Percentiles rank a stretch among this genome's conserved stretches.
phyloP scores from a whole-genome alignment of 106 monocot genomes.

The Dendrobium huoshanense region DNA sequence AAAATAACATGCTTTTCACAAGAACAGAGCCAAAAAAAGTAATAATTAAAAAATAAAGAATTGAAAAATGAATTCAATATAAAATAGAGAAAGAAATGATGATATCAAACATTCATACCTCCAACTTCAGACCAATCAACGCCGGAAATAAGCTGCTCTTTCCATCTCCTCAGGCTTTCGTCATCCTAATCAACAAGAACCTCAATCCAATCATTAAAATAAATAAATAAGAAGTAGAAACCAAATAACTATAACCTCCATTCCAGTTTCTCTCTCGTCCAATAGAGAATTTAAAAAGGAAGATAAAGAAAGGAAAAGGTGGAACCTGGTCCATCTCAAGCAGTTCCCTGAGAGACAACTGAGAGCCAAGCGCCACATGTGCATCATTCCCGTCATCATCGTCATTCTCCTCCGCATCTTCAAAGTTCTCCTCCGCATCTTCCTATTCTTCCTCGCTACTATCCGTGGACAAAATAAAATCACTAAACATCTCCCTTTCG shows the following conservation, averaged over 20 bases:
- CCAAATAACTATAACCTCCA: neutral
- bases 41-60: neutral
- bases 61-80: neutral
- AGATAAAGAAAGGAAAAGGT: too few species aligned
- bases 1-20: neutral
- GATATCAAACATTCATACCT: slow-evolving; percentile 23
- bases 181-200: too few species aligned
- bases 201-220: neutral
- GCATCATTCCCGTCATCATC: slow-evolving; percentile 23
- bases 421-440: slow-evolving; percentile 14
- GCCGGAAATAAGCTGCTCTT: slow-evolving; percentile 35
- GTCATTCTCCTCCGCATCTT: slow-evolving; percentile 25
- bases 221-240: neutral
- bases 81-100: neutral
- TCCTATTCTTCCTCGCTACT: slow-evolving; percentile 29
- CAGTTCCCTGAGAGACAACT: slow-evolving; percentile 55
- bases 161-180: too few species aligned
- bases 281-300: too few species aligned
- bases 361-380: slow-evolving; percentile 39
- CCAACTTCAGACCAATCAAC: slow-evolving; percentile 74
- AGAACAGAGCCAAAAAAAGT: neutral
- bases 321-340: slow-evolving; percentile 52
- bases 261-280: neutral
- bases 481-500: slow-evolving; percentile 10
- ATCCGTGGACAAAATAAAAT: slow-evolving; percentile 1